Conservation (phyloP, 345 rosid genomes). For the Aethionema arabicum region DNA sequence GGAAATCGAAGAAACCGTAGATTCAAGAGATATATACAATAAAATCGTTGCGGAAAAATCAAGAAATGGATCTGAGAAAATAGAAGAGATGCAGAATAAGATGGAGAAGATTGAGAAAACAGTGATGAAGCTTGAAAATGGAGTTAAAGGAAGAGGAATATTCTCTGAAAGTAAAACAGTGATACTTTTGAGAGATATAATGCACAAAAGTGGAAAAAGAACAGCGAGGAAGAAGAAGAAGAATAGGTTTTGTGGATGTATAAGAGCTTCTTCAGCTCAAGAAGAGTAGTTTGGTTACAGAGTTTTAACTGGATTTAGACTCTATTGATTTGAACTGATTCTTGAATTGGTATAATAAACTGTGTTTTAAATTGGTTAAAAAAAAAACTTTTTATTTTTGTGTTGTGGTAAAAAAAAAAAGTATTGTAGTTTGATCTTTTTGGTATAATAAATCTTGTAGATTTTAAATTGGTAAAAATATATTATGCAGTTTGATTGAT, state of each 20-base stretch:
- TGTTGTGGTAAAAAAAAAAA: no score
- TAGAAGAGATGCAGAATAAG: slow-evolving; percentile 62
- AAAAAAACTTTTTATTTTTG: no score
- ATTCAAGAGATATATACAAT: slow-evolving; percentile 37
- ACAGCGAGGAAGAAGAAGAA: slow-evolving; percentile 56
- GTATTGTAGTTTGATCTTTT: no score
- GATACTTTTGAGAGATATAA: slow-evolving; percentile 62
- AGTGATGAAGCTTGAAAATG: slow-evolving; percentile 66
- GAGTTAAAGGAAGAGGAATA: slow-evolving; percentile 48
- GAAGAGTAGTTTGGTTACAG: slow-evolving; percentile 42
- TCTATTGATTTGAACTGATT: no score
- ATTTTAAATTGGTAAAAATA: no score
- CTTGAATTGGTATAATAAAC: no score
- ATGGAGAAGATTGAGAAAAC: slow-evolving; percentile 66
- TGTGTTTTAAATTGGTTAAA: no score
- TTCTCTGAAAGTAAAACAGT: slow-evolving; percentile 48
- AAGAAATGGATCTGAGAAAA: slow-evolving; percentile 66
- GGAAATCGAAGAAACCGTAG: slow-evolving; percentile 48
- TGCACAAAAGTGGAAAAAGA: slow-evolving; percentile 50
- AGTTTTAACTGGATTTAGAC: neutral
- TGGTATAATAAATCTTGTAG: no score
- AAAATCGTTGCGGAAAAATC: slow-evolving; percentile 58
- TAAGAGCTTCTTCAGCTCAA: slow-evolving; percentile 49
- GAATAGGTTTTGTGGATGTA: slow-evolving; percentile 67
- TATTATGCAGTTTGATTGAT: no score